Evolutionary conservation across 169 alveolate genomes (phyloP), one percentile per base, ranked within the genome.

Genomic region (Eimeria sp.): DNA sequence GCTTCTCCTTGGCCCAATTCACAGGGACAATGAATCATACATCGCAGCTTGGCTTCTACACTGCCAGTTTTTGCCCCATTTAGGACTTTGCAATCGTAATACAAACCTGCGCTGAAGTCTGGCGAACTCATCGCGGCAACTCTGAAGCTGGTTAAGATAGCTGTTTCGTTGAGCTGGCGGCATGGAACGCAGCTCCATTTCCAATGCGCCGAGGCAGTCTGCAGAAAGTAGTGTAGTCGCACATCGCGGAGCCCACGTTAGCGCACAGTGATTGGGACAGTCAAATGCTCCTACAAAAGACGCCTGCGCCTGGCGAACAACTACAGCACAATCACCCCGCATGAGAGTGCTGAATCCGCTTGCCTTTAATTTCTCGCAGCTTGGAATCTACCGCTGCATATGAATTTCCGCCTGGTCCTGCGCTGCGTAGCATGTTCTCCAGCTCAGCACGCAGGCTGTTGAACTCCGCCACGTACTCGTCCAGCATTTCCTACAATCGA

Each of bases 171-270:
- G 54, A 6, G 93, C 82, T 87, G 80, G 83, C 3, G 93, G 56
- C 93, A 87, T 87, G 54, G 93, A 87, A n/a, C 93, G 80, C 66
- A 87, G 56, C n/a, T 87, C 93, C 93, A 87, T 87, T 87, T 87
- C 93, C 43, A 87, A 58, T 43, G 93, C 93, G 30, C 83, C 93
- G 27, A 87, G 93, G 68, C 93, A 87, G 80, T 87, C 93, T 87
- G 93, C 33, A 64, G 4, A 40, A 20, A 54, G 20, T 14, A 60
- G 49, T 18, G 49, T 37, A 80, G 14, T 18, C 56, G 54, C 78
- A 68, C 33, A 25, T 20, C 58, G 1, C 54, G 18, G 83, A 40
- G 14, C 30, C 54, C 2, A 54, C 23, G 56, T 40, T 18, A 11
- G 18, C 30, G 54, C 27, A 74, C 33, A 40, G 82, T 30, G 1